Evolutionary conservation across 1,284 basidiomycete genomes (phyloP), one percentile per base, ranked within the genome.

Genomic region (Ustilago sp.): DNA sequence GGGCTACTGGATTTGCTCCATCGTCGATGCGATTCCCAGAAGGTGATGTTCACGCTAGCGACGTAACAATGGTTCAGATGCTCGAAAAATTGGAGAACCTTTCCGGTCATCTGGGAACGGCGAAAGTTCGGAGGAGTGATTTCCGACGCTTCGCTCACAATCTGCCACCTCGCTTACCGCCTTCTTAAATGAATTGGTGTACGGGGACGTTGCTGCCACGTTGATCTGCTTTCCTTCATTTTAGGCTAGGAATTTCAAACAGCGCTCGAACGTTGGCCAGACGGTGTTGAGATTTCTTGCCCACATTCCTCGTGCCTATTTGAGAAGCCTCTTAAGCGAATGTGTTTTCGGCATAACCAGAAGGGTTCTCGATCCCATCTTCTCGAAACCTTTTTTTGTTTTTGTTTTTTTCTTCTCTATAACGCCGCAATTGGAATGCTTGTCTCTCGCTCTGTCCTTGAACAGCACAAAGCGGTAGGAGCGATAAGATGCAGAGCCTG

Each of bases 301-400:
- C 56, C 56, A 58, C 56, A 45, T 58, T 47, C 19, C 8, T 9
- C 15, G 28, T 32, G 48, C 43, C 15, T 45, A 8, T 45, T 45
- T 8, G 35, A 54, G 50, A 51, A 9, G 17, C 12, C 23, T 13
- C 31, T 51, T 32, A 31, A 54, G 35, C 23, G 4, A 23, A 12
- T 23, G 47, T 7, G n/a, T 34, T 50, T n/a, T 32, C 48, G 47
- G 59, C 59, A 54, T 63, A 68, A 68, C 67, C 32, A 31, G 61
- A 63, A 59, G 45, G 67, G 67, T 68, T 51, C 67, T 59, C 67
- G 23, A 41, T 59, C 57, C 43, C n/a, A 23, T 19, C 43, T 35
- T 39, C 39, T 47, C 47, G 34, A n/a, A 39, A 28, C 34, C 47
- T 48, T 50, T 39, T 47, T 50, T 23, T 3, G n/a, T 23, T 28